A percentile compares a stretch with the other conserved stretches of the same genome.
Conservation (phyloP, 164 flowering plant species). For the Chloranthus sessilifolius region DNA sequence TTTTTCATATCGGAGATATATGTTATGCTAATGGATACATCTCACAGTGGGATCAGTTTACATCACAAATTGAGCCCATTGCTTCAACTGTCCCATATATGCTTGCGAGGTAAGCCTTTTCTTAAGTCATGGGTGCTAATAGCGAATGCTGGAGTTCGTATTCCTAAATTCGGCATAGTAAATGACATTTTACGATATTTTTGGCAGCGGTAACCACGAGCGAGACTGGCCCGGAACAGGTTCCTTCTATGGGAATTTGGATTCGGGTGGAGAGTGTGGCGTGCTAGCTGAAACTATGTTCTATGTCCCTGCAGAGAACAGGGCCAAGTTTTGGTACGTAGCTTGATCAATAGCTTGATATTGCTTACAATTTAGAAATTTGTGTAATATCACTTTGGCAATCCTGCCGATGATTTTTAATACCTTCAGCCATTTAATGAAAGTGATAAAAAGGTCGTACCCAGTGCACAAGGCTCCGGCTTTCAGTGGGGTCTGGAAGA, state of each 20-base stretch:
- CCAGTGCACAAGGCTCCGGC: too few species aligned
- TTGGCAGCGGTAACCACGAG: constrained; percentile 43
- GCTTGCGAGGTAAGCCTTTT: constrained; percentile 30
- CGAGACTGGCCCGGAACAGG: constrained; percentile 47
- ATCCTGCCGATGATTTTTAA: too few species aligned
- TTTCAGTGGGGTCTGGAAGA: too few species aligned
- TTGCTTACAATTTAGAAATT: too few species aligned
- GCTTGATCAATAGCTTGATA: too few species aligned
- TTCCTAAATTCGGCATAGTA: too few species aligned
- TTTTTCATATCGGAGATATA: constrained; percentile 44
- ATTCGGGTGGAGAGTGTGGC: constrained; percentile 52
- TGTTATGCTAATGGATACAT: constrained; percentile 44
- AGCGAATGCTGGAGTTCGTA: too few species aligned
- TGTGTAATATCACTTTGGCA: too few species aligned
- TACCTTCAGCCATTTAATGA: too few species aligned
- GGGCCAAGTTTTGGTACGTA: constrained; percentile 37
- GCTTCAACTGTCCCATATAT: constrained; percentile 41
- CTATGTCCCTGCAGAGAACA: constrained; percentile 42
- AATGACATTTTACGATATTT: neutral
- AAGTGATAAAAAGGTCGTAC: too few species aligned
- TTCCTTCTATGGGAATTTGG: constrained; percentile 33
- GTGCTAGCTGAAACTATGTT: constrained; percentile 42
- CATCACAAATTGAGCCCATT: constrained; percentile 44
- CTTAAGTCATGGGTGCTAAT: too few species aligned
- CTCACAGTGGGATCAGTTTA: constrained; percentile 51